phyloP scores from a whole-genome alignment of 2,329 filamentous ascomycete genomes.

The Ploettnerulaceae sp. region DNA sequence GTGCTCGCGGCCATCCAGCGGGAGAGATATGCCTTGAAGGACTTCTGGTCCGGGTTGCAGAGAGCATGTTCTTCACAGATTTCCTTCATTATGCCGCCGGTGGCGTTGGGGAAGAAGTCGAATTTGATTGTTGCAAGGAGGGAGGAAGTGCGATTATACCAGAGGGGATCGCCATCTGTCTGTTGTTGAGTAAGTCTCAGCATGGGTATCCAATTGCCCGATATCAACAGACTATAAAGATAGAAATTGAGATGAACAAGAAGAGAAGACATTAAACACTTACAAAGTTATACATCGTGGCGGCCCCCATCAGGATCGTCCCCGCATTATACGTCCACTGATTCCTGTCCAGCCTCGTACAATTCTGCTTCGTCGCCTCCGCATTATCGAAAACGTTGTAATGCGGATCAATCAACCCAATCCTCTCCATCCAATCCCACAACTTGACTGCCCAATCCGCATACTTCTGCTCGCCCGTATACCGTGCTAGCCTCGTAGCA shows the following conservation, averaged over 20 bases:
- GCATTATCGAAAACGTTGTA: slow-evolving; percentile 60
- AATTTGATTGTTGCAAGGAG: slow-evolving; percentile 48
- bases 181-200: no score
- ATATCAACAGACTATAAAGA: no score
- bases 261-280: no score
- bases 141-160: slow-evolving; percentile 53
- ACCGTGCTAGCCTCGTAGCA: slow-evolving; percentile 62
- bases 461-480: slow-evolving; percentile 72
- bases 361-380: slow-evolving; percentile 48
- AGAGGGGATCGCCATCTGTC: slow-evolving; percentile 43
- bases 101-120: slow-evolving; percentile 56
- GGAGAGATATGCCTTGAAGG: slow-evolving; percentile 59
- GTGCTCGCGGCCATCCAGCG: slow-evolving; percentile 59
- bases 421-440: slow-evolving; percentile 58
- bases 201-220: no score
- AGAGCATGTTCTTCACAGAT: slow-evolving; percentile 54
- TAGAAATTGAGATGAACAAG: no score
- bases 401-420: slow-evolving; percentile 53
- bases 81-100: slow-evolving; percentile 56
- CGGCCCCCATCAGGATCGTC: slow-evolving; percentile 59
- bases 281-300: slow-evolving; percentile 65
- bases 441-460: slow-evolving; percentile 67
- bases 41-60: slow-evolving; percentile 59
- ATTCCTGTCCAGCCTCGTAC: slow-evolving; percentile 51
- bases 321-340: slow-evolving; percentile 68